phyloP scores from a whole-genome alignment of 169 alveolate genomes.

The Eimeria maxima region DNA sequence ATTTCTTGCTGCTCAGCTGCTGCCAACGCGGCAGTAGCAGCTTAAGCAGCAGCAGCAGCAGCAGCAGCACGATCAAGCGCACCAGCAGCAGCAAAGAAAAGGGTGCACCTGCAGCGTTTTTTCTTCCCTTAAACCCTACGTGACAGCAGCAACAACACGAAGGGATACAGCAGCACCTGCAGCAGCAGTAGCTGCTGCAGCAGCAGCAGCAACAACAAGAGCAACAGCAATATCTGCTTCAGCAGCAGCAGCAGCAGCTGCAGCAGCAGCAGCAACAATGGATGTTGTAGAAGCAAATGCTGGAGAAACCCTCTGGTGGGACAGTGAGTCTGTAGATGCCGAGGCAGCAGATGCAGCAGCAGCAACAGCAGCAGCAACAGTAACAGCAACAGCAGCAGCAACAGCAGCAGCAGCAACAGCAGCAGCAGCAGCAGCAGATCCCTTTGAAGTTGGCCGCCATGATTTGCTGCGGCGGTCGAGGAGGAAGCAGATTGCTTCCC shows the following conservation, averaged over 20 bases:
- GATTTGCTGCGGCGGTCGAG: neutral
- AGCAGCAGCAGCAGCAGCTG: conserved; percentile 28
- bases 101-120: no score
- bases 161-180: no score
- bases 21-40: conserved; percentile 33
- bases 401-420: conserved; percentile 32
- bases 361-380: conserved; percentile 14
- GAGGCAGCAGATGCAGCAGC: neutral
- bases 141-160: no score
- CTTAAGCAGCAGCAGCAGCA: conserved; percentile 14
- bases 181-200: neutral
- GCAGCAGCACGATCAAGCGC: no score
- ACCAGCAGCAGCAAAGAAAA: no score
- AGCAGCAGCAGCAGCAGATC: conserved; percentile 9
- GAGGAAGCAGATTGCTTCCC: neutral
- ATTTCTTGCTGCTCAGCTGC: conserved; percentile 19
- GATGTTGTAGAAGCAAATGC: neutral
- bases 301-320: neutral
- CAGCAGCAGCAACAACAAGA: conserved; percentile 1
- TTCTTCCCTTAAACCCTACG: no score
- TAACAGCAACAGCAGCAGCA: conserved; percentile 20
- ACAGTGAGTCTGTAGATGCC: neutral
- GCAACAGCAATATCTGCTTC: neutral
- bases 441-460: neutral
- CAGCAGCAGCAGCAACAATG: conserved; percentile 42